phyloP scores from a whole-genome alignment of 2,329 filamentous ascomycete genomes.

The Grosmannia serpens region DNA sequence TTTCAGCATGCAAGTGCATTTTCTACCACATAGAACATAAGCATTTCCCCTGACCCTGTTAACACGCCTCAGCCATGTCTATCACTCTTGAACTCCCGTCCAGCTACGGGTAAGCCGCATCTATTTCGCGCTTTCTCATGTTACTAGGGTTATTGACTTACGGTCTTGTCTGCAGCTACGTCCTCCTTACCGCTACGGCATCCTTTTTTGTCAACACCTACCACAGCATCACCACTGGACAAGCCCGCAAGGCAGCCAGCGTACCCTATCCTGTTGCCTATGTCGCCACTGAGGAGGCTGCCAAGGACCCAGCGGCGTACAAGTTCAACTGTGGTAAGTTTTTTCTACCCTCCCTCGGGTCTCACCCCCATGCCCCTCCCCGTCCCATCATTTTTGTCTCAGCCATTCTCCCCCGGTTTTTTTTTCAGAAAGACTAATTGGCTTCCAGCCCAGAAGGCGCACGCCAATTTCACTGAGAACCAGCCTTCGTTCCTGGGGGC shows the following conservation, averaged over 20 bases:
- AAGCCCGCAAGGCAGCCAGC: slow-evolving; percentile 38
- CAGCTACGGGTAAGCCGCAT: slow-evolving; percentile 7
- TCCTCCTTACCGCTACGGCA: slow-evolving; percentile 44
- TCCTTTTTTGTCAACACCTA: slow-evolving; percentile 46
- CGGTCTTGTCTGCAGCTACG: slow-evolving; percentile 35
- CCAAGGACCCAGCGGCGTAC: slow-evolving; percentile 41
- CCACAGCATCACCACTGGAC: slow-evolving; percentile 36
- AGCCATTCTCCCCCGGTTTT: no score
- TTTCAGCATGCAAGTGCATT: background rate
- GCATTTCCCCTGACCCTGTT: background rate
- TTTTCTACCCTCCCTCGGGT: background rate
- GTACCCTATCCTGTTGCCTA: slow-evolving; percentile 48
- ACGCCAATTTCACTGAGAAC: slow-evolving; percentile 54
- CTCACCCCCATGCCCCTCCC: background rate
- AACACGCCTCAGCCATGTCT: background rate
- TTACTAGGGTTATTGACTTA: background rate
- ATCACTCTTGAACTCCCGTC: slow-evolving; percentile 7
- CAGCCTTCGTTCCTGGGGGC: slow-evolving; percentile 38
- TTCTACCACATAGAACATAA: background rate
- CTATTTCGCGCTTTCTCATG: background rate
- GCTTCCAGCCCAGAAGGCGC: slow-evolving; percentile 42
- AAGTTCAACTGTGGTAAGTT: slow-evolving; percentile 49
- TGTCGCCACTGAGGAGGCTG: slow-evolving; percentile 40
- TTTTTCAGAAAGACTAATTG: no score
- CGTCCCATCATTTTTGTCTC: background rate